These are phyloP conservation scores for Ottelia alismoides DNA, from an alignment of 106 monocot genomes.

Conservation along the genomic window DNA sequence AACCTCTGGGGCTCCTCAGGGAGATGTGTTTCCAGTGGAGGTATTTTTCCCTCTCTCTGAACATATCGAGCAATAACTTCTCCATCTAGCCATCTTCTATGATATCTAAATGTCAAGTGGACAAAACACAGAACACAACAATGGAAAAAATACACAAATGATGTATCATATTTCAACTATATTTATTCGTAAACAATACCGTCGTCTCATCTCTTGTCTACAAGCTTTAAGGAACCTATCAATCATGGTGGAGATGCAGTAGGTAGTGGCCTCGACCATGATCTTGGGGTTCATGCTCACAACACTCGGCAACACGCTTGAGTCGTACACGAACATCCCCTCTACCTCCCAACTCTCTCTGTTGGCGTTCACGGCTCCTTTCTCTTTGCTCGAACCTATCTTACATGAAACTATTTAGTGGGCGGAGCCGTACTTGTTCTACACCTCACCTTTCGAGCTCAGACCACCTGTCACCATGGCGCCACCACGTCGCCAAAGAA, in stretches of 20 bases:
- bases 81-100: too few species aligned
- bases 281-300: conserved; percentile 67
- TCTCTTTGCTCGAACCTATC: conserved; percentile 30
- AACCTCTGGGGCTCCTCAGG: too few species aligned
- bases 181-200: too few species aligned
- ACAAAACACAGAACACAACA: too few species aligned
- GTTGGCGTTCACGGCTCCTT: conserved; percentile 35
- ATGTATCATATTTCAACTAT: too few species aligned
- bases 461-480: conserved; percentile 21
- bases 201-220: too few species aligned
- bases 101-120: too few species aligned
- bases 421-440: conserved; percentile 31
- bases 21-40: too few species aligned
- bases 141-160: too few species aligned
- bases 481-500: conserved; percentile 34
- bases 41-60: too few species aligned
- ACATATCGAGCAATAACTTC: too few species aligned
- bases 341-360: conserved; percentile 75
- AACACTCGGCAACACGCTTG: conserved; percentile 44
- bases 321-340: conserved; percentile 55
- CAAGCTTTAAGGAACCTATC: too few species aligned
- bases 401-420: conserved; percentile 68
- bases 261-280: conserved; percentile 43
- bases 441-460: conserved; percentile 10
- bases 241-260: conserved; percentile 45